phyloP scores from a whole-genome alignment of 2,329 filamentous ascomycete species.

The Coniochaeta prunicola region DNA sequence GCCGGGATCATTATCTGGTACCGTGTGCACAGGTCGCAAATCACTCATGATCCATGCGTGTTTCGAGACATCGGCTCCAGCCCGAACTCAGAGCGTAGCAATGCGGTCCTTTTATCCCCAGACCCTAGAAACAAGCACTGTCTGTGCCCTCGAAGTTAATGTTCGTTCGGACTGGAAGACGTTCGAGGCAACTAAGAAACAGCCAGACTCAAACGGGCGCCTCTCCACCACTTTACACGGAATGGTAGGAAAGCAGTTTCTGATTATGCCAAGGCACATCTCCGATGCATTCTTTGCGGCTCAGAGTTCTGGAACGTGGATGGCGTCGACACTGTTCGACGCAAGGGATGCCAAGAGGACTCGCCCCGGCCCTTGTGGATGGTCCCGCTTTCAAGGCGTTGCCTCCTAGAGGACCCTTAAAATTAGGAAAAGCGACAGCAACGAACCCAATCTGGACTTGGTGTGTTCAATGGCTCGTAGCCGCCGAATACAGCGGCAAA shows the following conservation, averaged over 20 bases:
- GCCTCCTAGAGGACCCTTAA: not conserved
- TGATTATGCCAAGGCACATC: not conserved
- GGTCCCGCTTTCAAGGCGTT: not conserved
- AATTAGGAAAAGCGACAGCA: not conserved
- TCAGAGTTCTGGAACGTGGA: not conserved
- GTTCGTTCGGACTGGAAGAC: not conserved
- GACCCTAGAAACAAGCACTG: not conserved
- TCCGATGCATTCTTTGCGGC: not conserved
- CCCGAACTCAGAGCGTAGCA: not conserved
- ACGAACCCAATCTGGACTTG: not conserved
- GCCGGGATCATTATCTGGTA: not conserved
- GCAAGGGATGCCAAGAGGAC: not conserved
- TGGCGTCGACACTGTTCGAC: not conserved
- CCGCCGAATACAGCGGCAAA: not conserved
- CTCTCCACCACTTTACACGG: too few species aligned
- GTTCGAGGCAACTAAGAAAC: too few species aligned
- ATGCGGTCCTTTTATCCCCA: not conserved
- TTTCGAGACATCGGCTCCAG: conserved; percentile 2
- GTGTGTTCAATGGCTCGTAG: not conserved
- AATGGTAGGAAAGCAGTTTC: not conserved
- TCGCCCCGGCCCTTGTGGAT: not conserved
- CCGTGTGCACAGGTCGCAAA: conserved; percentile 1
- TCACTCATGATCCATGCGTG: not conserved
- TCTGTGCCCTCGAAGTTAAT: not conserved
- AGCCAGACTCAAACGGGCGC: too few species aligned